phyloP scores from a whole-genome alignment of 768 basidiomycete species.

The Tremella fuciformis region DNA sequence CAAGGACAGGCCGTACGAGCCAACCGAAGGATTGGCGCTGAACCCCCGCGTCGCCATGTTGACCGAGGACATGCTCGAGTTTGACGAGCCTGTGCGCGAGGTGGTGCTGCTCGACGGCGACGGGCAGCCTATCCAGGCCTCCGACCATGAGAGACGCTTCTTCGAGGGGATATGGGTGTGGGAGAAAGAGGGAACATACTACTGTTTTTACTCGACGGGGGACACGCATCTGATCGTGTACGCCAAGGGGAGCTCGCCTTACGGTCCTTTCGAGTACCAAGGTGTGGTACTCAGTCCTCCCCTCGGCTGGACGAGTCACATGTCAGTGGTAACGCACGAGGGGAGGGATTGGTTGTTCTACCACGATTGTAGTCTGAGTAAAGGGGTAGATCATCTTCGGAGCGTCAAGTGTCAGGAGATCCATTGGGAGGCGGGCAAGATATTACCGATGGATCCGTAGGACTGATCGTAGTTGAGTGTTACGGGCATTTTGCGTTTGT shows the following conservation, averaged over 20 bases:
- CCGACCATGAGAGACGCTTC: constrained; percentile 35
- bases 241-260: constrained; percentile 21
- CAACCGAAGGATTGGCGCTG: constrained; percentile 30
- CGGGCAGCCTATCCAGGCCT: constrained; percentile 23
- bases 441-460: too few species aligned
- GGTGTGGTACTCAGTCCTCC: constrained; percentile 30
- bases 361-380: constrained; percentile 33
- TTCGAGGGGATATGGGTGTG: constrained; percentile 38
- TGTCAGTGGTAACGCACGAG: constrained; percentile 29
- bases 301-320: constrained; percentile 35
- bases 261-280: constrained; percentile 29
- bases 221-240: constrained; percentile 34
- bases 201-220: constrained; percentile 37
- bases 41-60: constrained; percentile 27
- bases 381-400: constrained; percentile 29
- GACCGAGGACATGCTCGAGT: constrained; percentile 16
- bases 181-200: constrained; percentile 25
- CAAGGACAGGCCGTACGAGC: constrained; percentile 31
- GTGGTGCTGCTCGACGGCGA: constrained; percentile 24
- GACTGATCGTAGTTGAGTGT: too few species aligned
- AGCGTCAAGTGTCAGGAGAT: constrained; percentile 30
- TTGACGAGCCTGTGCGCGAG: constrained; percentile 21
- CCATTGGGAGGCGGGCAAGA: constrained; percentile 15
- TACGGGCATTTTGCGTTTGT: too few species aligned
- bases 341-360: constrained; percentile 33